Evolutionary conservation across 192 early-diverging fungal species (phyloP).

Genomic region (Linnemannia zychae): DNA sequence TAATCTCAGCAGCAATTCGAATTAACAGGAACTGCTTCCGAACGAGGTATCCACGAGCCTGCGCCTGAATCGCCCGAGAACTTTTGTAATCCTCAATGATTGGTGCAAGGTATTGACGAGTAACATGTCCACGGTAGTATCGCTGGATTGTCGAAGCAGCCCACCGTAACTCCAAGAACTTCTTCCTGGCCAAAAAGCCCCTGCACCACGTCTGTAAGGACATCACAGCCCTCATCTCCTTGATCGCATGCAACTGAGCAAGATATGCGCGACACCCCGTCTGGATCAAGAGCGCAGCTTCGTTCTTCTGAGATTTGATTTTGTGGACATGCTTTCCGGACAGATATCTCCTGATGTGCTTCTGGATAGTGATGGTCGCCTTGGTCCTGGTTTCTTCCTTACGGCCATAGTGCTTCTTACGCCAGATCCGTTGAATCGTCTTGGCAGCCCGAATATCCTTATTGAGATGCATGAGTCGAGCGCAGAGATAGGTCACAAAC

Average conservation of each 20-base stretch:
- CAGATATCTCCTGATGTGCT: constrained; percentile 33
- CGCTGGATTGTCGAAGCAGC: constrained; percentile 35
- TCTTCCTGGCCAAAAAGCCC: constrained; percentile 32
- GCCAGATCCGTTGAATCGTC: constrained; percentile 55
- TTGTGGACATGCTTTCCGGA: constrained; percentile 8
- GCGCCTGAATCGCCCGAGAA: constrained; percentile 36
- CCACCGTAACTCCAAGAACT: constrained; percentile 28
- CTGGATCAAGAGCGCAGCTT: constrained; percentile 44
- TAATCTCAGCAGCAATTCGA: constrained; percentile 29
- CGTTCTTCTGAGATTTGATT: neutral
- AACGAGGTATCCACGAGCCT: constrained; percentile 28
- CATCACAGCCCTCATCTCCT: constrained; percentile 17
- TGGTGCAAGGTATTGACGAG: constrained; percentile 9
- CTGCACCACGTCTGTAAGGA: constrained; percentile 33
- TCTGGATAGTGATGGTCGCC: constrained; percentile 42
- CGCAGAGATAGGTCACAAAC: constrained; percentile 58
- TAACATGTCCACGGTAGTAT: constrained; percentile 27
- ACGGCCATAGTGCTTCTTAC: constrained; percentile 52
- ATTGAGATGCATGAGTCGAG: constrained; percentile 55
- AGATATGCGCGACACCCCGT: constrained; percentile 49
- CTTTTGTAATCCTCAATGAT: constrained; percentile 17
- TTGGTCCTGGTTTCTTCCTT: constrained; percentile 36
- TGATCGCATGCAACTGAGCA: constrained; percentile 29
- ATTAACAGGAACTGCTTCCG: constrained; percentile 37
- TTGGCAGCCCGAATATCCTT: constrained; percentile 59